Evolutionary conservation across 139 green algal species (phyloP).

Genomic region (Closterium sp.): DNA sequence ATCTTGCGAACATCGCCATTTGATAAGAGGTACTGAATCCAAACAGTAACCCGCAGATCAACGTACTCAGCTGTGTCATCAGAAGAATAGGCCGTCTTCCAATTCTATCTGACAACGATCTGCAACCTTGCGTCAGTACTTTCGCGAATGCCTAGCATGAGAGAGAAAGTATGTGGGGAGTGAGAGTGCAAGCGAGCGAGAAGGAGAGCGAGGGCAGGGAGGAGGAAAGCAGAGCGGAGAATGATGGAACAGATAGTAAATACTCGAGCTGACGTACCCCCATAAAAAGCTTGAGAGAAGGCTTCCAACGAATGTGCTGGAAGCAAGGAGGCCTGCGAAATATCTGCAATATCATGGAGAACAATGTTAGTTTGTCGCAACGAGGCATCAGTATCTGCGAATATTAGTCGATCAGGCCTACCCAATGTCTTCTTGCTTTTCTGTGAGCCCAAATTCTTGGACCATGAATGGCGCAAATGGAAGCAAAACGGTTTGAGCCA

Average conservation of each 20-base stretch:
- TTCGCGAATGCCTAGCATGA: too few species aligned
- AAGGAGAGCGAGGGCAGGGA: too few species aligned
- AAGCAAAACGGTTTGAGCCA: conserved; percentile 15
- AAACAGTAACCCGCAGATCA: conserved; percentile 25
- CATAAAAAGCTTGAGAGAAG: conserved; percentile 35
- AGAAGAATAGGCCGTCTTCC: conserved; percentile 24
- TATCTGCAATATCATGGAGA: conserved; percentile 7
- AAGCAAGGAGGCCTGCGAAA: conserved; percentile 30
- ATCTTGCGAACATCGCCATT: conserved; percentile 31
- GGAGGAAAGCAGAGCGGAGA: too few species aligned
- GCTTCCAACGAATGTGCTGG: conserved; percentile 3
- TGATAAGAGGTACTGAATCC: conserved; percentile 16
- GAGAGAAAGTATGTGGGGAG: too few species aligned
- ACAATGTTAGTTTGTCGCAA: too few species aligned
- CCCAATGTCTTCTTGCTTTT: too few species aligned
- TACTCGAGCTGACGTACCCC: conserved; percentile 11
- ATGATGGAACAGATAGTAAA: too few species aligned
- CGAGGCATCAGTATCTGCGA: too few species aligned
- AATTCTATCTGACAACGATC: conserved; percentile 32
- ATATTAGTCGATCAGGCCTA: too few species aligned
- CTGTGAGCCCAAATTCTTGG: background rate
- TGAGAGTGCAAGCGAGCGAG: too few species aligned
- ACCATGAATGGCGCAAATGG: conserved; percentile 40
- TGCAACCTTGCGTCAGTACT: background rate
- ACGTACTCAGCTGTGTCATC: conserved; percentile 29